phyloP scores from a whole-genome alignment of 768 basidiomycete species.

The Boletus rubescentipes region DNA sequence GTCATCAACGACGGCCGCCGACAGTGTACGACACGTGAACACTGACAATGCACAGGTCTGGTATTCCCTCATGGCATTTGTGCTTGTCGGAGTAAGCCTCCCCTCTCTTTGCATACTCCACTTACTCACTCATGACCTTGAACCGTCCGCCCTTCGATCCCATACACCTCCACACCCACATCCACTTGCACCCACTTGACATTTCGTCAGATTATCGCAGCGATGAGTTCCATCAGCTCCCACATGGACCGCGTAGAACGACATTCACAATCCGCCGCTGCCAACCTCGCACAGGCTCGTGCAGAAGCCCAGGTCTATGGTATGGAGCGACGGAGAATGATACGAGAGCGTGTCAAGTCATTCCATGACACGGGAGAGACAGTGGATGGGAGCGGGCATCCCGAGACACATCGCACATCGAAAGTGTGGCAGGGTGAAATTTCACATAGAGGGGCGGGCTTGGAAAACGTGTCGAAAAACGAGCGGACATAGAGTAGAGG shows the following conservation, averaged over 20 bases:
- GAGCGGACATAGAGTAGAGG: not conserved
- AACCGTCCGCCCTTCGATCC: not conserved
- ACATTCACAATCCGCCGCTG: constrained; percentile 49
- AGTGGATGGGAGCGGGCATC: not conserved
- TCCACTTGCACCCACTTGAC: not conserved
- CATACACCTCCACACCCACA: not conserved
- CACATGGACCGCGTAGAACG: constrained; percentile 38
- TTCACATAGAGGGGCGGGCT: not conserved
- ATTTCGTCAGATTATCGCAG: constrained; percentile 4
- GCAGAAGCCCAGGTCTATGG: constrained; percentile 56
- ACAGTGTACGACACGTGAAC: not conserved
- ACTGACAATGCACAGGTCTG: constrained; percentile 3
- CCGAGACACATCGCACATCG: not conserved
- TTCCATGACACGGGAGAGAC: constrained; percentile 17
- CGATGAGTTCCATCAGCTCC: constrained; percentile 14
- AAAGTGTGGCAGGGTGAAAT: not conserved
- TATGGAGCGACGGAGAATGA: constrained; percentile 48
- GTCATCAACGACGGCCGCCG: constrained; percentile 26
- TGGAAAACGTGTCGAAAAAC: not conserved
- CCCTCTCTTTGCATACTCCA: not conserved
- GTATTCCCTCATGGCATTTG: constrained; percentile 12
- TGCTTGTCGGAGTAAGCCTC: constrained; percentile 16
- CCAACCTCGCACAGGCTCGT: constrained; percentile 59
- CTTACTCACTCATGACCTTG: not conserved
- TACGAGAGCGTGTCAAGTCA: constrained; percentile 47